Percentiles rank a stretch among this genome's conserved stretches.
Conservation (phyloP, 495 filamentous ascomycete genomes). For the Hypoxylon trugodes region DNA sequence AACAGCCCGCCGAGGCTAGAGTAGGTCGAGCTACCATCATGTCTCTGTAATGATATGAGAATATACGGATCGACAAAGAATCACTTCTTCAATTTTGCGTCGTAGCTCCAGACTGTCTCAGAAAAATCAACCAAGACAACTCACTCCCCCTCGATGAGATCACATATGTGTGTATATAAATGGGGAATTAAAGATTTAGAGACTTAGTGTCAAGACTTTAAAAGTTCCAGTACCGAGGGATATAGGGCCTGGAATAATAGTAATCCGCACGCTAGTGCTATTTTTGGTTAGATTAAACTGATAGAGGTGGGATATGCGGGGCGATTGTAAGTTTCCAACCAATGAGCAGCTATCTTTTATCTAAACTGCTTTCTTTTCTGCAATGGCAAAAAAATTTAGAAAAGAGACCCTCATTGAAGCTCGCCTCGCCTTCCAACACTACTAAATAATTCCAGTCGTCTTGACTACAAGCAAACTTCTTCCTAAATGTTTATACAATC, state of each 20-base stretch:
- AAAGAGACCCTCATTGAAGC: conserved; percentile 19
- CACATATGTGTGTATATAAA: conserved; percentile 5
- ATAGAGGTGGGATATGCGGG: neutral
- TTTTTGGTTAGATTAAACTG: conserved; percentile 7
- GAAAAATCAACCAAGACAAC: too few relatives aligned
- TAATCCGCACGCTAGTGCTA: neutral
- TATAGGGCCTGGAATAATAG: conserved; percentile 9
- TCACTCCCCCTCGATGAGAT: conserved; percentile 12
- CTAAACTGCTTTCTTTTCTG: conserved; percentile 10
- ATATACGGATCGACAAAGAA: neutral
- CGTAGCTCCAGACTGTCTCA: too few relatives aligned
- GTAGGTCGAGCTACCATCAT: conserved; percentile 33
- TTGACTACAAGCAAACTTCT: conserved; percentile 12
- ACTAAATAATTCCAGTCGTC: neutral
- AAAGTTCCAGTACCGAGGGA: too few relatives aligned
- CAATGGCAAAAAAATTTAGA: conserved; percentile 33
- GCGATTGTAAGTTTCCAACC: neutral
- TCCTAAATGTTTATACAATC: neutral
- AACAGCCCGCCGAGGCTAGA: conserved; percentile 36
- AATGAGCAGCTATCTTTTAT: conserved; percentile 15
- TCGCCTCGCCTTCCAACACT: conserved; percentile 20
- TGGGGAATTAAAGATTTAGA: neutral
- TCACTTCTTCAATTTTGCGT: too few relatives aligned
- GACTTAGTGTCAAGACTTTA: neutral
- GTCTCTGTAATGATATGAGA: neutral